Evolutionary conservation across 2,329 filamentous ascomycete species (phyloP).

Genomic region (Fusarium zealandicum): DNA sequence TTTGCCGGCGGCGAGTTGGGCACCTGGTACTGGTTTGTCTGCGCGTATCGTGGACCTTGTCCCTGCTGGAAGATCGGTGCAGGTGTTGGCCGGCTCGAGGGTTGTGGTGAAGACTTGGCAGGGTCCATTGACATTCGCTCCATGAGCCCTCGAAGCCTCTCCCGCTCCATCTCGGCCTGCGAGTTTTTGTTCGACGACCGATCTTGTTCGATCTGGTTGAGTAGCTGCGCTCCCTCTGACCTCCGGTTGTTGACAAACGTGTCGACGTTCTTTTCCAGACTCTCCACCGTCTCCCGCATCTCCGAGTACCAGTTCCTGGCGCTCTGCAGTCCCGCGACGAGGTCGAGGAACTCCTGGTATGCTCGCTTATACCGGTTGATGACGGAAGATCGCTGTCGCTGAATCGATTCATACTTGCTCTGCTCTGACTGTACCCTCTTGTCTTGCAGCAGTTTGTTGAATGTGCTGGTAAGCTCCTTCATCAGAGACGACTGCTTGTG

Average conservation of each 20-base stretch:
- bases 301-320: constrained; percentile 94
- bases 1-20: constrained; percentile 56
- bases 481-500: constrained; percentile 94
- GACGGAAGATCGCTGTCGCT: constrained; percentile 80
- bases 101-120: constrained; percentile 49
- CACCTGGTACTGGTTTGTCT: constrained; percentile 65
- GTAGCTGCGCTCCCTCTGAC: constrained; percentile 87
- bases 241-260: constrained; percentile 94
- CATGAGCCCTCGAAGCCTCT: constrained; percentile 88
- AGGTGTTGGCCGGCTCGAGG: constrained; percentile 46
- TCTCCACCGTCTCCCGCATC: constrained; percentile 94
- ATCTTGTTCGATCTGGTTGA: constrained; percentile 86
- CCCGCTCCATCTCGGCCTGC: constrained; percentile 83
- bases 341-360: constrained; percentile 90
- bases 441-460: constrained; percentile 89
- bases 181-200: constrained; percentile 66
- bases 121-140: constrained; percentile 92
- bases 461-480: constrained; percentile 90
- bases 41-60: constrained; percentile 58
- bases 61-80: constrained; percentile 35
- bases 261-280: constrained; percentile 93
- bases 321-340: constrained; percentile 83
- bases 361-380: constrained; percentile 89
- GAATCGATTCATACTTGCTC: constrained; percentile 90
- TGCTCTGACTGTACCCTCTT: constrained; percentile 93